Conservation (phyloP, 805 yeast genomes). For the Pichia kluyveri region DNA sequence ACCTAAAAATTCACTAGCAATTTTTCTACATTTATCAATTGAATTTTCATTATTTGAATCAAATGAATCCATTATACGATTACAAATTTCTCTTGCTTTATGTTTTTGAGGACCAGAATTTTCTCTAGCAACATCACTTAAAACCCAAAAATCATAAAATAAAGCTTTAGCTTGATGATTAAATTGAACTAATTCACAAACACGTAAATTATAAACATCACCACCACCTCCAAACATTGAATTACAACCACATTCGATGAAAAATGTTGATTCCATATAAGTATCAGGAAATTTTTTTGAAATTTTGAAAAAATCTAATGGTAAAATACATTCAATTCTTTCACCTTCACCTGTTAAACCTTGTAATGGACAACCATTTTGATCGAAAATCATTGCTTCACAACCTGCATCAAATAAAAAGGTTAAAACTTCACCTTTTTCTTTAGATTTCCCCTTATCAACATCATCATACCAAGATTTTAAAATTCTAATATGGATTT, state of each 20-base stretch:
- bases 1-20: constrained; percentile 62
- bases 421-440: constrained; percentile 4
- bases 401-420: constrained; percentile 66
- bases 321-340: constrained; percentile 65
- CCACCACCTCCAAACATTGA: constrained; percentile 76
- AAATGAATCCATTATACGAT: constrained; percentile 73
- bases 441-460: constrained; percentile 32
- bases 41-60: constrained; percentile 59
- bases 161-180: constrained; percentile 72
- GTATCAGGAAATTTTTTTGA: neutral
- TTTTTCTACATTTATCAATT: constrained; percentile 52
- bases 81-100: constrained; percentile 72
- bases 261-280: constrained; percentile 53
- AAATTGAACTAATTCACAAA: constrained; percentile 76
- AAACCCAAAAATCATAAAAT: constrained; percentile 74
- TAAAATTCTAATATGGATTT: constrained; percentile 58
- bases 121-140: constrained; percentile 89
- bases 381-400: constrained; percentile 74
- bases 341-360: constrained; percentile 86
- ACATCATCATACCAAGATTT: constrained; percentile 43
- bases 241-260: constrained; percentile 85
- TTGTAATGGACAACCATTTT: constrained; percentile 59
- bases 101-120: constrained; percentile 77
- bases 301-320: constrained; percentile 37
- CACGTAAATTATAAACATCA: constrained; percentile 52